A percentile compares a stretch with the other conserved stretches of the same genome.
These are phyloP conservation scores for Talaromyces ruber DNA, from an alignment of 495 filamentous ascomycete genomes.

Conservation along the genomic window DNA sequence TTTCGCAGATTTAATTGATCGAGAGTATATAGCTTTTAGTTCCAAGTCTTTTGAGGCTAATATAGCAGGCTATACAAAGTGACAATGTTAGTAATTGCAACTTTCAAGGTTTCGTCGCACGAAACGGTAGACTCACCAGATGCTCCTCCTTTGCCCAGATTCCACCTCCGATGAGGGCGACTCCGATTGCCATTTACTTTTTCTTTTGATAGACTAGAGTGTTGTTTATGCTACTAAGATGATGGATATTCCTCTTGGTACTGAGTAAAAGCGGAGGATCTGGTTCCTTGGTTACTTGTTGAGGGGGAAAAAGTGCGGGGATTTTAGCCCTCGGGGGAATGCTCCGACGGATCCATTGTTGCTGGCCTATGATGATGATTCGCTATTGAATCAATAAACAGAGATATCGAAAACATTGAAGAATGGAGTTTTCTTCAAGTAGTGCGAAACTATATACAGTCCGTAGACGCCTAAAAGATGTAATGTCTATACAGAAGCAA, in stretches of 20 bases:
- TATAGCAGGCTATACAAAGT: conserved; percentile 36
- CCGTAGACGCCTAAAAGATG: too few species aligned
- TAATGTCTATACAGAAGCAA: too few species aligned
- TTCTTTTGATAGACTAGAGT: neutral
- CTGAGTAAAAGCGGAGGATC: neutral
- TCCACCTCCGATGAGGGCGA: neutral
- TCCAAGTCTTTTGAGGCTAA: conserved; percentile 32
- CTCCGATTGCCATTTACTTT: neutral
- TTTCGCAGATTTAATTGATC: conserved; percentile 45
- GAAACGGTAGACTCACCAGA: conserved; percentile 30
- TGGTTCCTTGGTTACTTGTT: neutral
- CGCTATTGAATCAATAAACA: too few species aligned
- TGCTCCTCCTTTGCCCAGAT: conserved; percentile 3
- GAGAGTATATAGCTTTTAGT: conserved; percentile 56
- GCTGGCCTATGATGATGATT: too few species aligned
- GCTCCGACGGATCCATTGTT: neutral
- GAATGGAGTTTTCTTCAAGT: too few species aligned
- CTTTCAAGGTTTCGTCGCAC: neutral
- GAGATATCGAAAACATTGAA: too few species aligned
- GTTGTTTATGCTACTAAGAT: neutral
- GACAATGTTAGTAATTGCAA: neutral
- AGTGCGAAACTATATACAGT: too few species aligned
- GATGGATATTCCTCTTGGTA: neutral
- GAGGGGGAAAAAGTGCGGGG: neutral
- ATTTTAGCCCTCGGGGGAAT: neutral